Conservation (phyloP, 768 basidiomycete genomes). For the Mycena capillaripes region DNA sequence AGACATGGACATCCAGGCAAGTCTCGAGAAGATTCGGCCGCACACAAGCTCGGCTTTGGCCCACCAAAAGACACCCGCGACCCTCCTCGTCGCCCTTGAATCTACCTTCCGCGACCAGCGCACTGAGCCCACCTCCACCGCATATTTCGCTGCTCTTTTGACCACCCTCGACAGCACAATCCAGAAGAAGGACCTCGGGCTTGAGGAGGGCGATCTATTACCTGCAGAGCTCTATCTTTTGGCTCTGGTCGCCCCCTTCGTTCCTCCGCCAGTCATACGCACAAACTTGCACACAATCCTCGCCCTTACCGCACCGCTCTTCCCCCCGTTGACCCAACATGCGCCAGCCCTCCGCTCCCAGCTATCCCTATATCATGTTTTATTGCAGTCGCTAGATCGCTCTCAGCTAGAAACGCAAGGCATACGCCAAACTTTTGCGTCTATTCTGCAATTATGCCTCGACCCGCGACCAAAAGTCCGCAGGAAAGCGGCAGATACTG, state of each 20-base stretch:
- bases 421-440: slow-evolving; percentile 87
- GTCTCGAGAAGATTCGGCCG: slow-evolving; percentile 87
- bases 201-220: slow-evolving; percentile 79
- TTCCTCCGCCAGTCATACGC: slow-evolving; percentile 84
- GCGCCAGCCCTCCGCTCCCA: slow-evolving; percentile 91
- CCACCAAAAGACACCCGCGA: slow-evolving; percentile 92
- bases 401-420: slow-evolving; percentile 76
- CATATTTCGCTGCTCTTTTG: slow-evolving; percentile 94
- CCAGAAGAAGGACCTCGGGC: slow-evolving; percentile 65
- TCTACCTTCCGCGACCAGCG: slow-evolving; percentile 79
- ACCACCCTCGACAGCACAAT: slow-evolving; percentile 87
- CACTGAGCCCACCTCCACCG: slow-evolving; percentile 81
- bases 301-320: slow-evolving; percentile 83
- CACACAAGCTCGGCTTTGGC: slow-evolving; percentile 85
- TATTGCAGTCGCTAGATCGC: slow-evolving; percentile 80
- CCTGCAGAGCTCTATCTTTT: slow-evolving; percentile 90
- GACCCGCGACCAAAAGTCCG: slow-evolving; percentile 96
- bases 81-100: slow-evolving; percentile 88
- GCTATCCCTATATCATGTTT: slow-evolving; percentile 77
- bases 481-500: slow-evolving; percentile 88
- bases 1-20: slow-evolving; percentile 65
- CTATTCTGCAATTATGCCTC: slow-evolving; percentile 84
- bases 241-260: slow-evolving; percentile 82
- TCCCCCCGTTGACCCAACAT: slow-evolving; percentile 71
- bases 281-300: slow-evolving; percentile 81